These are phyloP conservation scores for Viola pubescens DNA, from an alignment of 441 rosid genomes.

Conservation along the genomic window DNA sequence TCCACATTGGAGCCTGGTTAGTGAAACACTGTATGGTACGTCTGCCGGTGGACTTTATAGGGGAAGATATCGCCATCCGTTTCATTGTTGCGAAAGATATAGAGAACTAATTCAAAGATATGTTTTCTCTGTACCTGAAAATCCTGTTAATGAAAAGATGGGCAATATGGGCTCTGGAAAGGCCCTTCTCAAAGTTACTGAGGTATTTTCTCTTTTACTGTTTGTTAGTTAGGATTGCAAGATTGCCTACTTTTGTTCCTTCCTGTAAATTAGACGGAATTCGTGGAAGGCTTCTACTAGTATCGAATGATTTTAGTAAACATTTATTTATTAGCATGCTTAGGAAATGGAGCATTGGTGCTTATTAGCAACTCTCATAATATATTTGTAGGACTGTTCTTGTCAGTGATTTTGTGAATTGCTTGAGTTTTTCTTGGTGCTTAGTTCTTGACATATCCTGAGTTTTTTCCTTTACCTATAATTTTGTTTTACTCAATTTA, in stretches of 20 bases:
- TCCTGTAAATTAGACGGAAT: no score
- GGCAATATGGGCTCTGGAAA: slow-evolving; percentile 69
- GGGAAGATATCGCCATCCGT: slow-evolving; percentile 93
- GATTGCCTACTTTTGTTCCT: not conserved
- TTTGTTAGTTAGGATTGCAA: not conserved
- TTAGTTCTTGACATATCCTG: no score
- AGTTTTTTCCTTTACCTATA: no score
- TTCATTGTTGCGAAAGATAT: slow-evolving; percentile 91
- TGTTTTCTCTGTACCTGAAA: slow-evolving; percentile 63
- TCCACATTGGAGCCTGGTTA: slow-evolving; percentile 79
- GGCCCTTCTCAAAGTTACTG: slow-evolving; percentile 91
- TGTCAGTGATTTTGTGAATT: no score
- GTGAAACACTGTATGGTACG: slow-evolving; percentile 80
- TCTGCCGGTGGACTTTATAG: slow-evolving; percentile 92
- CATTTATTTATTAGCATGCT: no score
- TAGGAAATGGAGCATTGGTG: no score
- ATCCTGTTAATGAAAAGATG: slow-evolving; percentile 52
- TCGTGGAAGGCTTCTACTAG: no score
- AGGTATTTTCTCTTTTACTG: slow-evolving; percentile 40
- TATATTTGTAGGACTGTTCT: no score
- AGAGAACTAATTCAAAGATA: slow-evolving; percentile 79
- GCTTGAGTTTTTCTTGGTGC: no score
- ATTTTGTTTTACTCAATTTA: no score
- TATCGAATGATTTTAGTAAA: no score
- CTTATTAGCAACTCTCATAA: no score